Evolutionary conservation across 2,329 filamentous ascomycete genomes (phyloP).

Genomic region (Sporothrix euskadiensis): DNA sequence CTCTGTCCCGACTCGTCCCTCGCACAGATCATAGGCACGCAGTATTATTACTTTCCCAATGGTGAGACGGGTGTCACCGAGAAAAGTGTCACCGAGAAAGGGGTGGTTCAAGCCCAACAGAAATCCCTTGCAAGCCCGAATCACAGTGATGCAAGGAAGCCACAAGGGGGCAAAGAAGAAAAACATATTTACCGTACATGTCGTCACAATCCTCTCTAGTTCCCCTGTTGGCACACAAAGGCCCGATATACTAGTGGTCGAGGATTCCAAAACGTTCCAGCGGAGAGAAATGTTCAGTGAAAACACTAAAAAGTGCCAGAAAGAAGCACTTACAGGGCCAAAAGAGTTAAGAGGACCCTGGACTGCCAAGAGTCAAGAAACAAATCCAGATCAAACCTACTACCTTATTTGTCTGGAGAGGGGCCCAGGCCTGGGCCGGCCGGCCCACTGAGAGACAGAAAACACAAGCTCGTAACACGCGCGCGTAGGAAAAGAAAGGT

Average conservation of each 20-base stretch:
- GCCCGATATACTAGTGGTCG: not conserved
- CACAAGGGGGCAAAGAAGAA: not conserved
- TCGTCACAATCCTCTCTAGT: not conserved
- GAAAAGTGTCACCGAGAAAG: constrained; percentile 1
- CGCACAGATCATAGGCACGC: not conserved
- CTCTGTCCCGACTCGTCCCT: not conserved
- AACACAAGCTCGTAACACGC: not conserved
- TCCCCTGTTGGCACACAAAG: not conserved
- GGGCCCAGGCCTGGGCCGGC: not conserved
- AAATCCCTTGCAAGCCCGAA: not conserved
- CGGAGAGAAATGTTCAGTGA: not conserved
- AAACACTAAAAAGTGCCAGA: not conserved
- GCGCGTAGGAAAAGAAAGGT: not conserved
- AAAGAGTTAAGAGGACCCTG: not conserved
- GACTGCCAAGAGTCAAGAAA: constrained; percentile 12
- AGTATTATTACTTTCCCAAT: no score
- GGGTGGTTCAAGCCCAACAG: not conserved
- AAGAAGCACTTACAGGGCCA: not conserved
- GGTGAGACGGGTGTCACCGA: constrained; percentile 8
- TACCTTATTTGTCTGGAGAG: not conserved
- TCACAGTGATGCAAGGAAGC: not conserved
- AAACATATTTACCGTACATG: not conserved
- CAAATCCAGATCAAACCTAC: constrained; percentile 11
- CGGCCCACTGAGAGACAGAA: no score
- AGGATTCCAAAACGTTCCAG: not conserved